phyloP scores from a whole-genome alignment of 352 stramenopile species.

The Phytophthora fragariae region DNA sequence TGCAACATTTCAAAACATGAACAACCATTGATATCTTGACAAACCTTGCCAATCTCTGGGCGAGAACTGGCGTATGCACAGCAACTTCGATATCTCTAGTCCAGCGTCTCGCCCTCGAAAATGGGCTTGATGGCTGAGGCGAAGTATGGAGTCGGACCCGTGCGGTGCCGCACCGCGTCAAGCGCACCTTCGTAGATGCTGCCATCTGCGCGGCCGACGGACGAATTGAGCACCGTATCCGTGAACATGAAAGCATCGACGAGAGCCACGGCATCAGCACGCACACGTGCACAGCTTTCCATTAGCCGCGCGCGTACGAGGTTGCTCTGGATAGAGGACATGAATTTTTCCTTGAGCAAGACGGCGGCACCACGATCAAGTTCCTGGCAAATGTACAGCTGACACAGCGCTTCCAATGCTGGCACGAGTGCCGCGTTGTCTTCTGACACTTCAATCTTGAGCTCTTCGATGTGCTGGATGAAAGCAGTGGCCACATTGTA shows the following conservation, averaged over 20 bases:
- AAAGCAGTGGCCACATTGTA: slow-evolving; percentile 74
- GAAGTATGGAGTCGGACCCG: slow-evolving; percentile 62
- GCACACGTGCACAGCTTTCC: slow-evolving; percentile 53
- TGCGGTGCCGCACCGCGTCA: slow-evolving; percentile 47
- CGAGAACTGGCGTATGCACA: too few species aligned
- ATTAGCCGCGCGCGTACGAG: slow-evolving; percentile 57
- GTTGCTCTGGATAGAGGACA: slow-evolving; percentile 58
- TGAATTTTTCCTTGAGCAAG: slow-evolving; percentile 68
- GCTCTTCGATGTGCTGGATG: slow-evolving; percentile 59
- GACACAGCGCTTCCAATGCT: slow-evolving; percentile 67
- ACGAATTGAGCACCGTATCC: slow-evolving; percentile 77
- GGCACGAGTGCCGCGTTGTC: slow-evolving; percentile 45
- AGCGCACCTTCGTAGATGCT: slow-evolving; percentile 80
- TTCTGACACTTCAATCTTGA: slow-evolving; percentile 32
- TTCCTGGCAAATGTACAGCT: slow-evolving; percentile 81
- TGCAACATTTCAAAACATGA: slow-evolving; percentile 5
- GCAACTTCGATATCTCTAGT: slow-evolving; percentile 9
- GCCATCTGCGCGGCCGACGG: slow-evolving; percentile 65
- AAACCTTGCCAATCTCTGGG: slow-evolving; percentile 6
- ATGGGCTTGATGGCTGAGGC: slow-evolving; percentile 67
- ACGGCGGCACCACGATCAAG: slow-evolving; percentile 65
- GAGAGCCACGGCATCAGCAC: slow-evolving; percentile 69
- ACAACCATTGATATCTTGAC: too few species aligned
- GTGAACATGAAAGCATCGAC: slow-evolving; percentile 82
- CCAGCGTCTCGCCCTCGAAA: slow-evolving; percentile 56